A percentile compares a stretch with the other conserved stretches of the same genome.
Conservation (phyloP, 371 early-diverging fungal genomes). For the Syncephalastrum sp. region DNA sequence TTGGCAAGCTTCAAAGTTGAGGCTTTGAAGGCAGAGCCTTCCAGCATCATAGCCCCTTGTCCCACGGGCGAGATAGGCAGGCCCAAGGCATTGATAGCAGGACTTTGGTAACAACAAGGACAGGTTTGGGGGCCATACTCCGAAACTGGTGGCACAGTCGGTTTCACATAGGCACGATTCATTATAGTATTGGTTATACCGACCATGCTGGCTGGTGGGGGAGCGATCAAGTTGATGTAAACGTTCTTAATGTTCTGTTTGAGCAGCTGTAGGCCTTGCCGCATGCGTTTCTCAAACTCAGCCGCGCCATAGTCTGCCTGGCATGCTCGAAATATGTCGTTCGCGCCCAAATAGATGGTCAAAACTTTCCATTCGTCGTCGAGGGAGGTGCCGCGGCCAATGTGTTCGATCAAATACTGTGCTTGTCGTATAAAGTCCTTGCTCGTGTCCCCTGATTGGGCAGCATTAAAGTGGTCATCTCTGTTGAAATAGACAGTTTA, state of each 20-base stretch:
- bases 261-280: conserved; percentile 10
- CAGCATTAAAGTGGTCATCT: conserved; percentile 22
- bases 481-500: too few relatives aligned
- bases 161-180: background rate
- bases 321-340: conserved; percentile 32
- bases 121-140: conserved; percentile 5
- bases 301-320: conserved; percentile 10
- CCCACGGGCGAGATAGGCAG: too few relatives aligned
- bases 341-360: conserved; percentile 31
- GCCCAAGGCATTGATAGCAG: too few relatives aligned
- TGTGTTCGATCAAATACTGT: conserved; percentile 24
- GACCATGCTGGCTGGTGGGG: background rate
- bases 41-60: too few relatives aligned
- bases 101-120: conserved; percentile 17
- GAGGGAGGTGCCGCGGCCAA: conserved; percentile 20
- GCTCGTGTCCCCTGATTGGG: conserved; percentile 31
- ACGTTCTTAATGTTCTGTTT: conserved; percentile 17
- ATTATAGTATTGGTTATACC: conserved; percentile 25
- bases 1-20: too few relatives aligned
- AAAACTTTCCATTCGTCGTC: conserved; percentile 34
- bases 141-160: conserved; percentile 23
- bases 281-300: conserved; percentile 10
- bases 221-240: conserved; percentile 9
- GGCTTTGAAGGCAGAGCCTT: too few relatives aligned
- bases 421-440: conserved; percentile 25